Evolutionary conservation across 139 green algal genomes (phyloP), one percentile per base, ranked within the genome.

Genomic region (Deuterostichococcus epilithicus): DNA sequence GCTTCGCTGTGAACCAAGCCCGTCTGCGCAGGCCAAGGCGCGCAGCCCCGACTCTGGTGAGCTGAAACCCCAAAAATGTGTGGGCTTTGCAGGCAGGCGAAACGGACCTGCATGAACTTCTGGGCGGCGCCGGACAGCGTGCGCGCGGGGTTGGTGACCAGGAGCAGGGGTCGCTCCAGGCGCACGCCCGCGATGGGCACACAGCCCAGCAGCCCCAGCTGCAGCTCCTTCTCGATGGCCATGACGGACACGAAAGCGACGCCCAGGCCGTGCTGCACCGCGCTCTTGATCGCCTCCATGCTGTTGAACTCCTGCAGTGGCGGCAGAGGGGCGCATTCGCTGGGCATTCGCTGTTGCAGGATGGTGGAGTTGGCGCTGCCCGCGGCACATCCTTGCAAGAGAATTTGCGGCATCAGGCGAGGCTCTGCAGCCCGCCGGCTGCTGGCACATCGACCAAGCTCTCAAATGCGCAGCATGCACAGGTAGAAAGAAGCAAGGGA

Each of bases 201-300:
- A 20, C 68, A 37, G 5, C 34, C 30, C 35, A 84, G 20, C 20
- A 87, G 79, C 32, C 82, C 79, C 28, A 87, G 79, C 36, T 82
- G 42, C 33, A 84, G 36, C 68, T 88, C 83, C 59, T 85, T 88
- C 5, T 75, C 37, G 18, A 88, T 79, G 32, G 80, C 77, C 34
- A 30, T 67, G 23, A 37, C 58, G 63, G 59, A 76, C 42, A 88
- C 76, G 39, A 88, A 88, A 1, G 83, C 83, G 35, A 70, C 83
- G 30, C 83, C 83, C 13, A 88, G 69, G 70, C 78, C 76, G 67
- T 70, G 36, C 68, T 82, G 60, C 63, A 88, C 83, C 52, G 83
- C 83, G 26, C 74, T 72, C 72, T 88, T 88, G 76, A 88, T 85
- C 38, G 83, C 88, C 73, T 89, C 86, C 42, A 85, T 72, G 33